Percentiles rank a stretch among this genome's conserved stretches.
Conservation (phyloP, 495 filamentous ascomycete genomes). For the Tuber magnatum region DNA sequence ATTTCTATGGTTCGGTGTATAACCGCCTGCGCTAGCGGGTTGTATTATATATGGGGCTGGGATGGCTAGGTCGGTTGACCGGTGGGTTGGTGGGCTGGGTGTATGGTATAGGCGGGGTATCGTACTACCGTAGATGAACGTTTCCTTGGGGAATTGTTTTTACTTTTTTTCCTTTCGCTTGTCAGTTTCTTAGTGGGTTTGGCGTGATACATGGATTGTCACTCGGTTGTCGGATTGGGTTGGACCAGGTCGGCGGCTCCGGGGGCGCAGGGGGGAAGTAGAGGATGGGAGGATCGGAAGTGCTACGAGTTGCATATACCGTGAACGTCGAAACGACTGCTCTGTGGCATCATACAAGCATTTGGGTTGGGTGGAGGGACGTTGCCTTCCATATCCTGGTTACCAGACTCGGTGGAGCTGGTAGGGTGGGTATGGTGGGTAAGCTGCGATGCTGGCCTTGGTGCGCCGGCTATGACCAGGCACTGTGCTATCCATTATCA, state of each 20-base stretch:
- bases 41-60: not conserved
- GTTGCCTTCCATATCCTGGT: not conserved
- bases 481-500: not conserved
- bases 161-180: not conserved
- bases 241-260: not conserved
- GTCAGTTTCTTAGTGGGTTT: not conserved
- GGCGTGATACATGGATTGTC: not conserved
- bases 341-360: not conserved
- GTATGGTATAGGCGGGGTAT: not conserved
- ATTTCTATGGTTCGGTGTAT: not conserved
- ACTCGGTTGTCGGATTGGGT: not conserved
- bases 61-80: not conserved
- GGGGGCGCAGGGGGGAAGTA: not conserved
- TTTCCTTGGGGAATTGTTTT: no score
- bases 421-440: not conserved
- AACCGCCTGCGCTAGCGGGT: not conserved
- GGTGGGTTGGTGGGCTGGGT: no score
- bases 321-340: not conserved
- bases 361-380: not conserved
- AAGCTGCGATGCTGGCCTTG: not conserved
- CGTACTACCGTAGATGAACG: no score
- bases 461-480: not conserved
- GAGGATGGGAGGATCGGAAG: not conserved
- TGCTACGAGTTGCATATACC: not conserved
- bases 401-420: not conserved